Percentiles rank a stretch among this genome's conserved stretches.
These are phyloP conservation scores for Leccinum variicolor DNA, from an alignment of 768 basidiomycete species.

Conservation along the genomic window DNA sequence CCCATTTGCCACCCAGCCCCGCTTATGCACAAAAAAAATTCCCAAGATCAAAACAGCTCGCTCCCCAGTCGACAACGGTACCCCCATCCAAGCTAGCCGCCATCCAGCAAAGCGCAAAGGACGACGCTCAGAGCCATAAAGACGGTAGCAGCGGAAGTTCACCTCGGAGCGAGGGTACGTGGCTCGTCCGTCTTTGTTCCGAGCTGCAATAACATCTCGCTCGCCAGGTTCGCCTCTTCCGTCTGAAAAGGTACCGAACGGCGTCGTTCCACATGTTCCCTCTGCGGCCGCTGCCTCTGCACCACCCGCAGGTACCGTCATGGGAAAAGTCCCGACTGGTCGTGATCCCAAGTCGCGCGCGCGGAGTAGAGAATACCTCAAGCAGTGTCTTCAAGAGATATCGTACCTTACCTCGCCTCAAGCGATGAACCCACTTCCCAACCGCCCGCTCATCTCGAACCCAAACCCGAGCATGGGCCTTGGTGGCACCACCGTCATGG, in stretches of 20 bases:
- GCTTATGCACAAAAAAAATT: no score
- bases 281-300: slow-evolving; percentile 32
- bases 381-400: slow-evolving; percentile 99
- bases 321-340: slow-evolving; percentile 72
- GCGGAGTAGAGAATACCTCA: slow-evolving; percentile 92
- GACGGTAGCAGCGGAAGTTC: slow-evolving; percentile 81
- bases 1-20: slow-evolving; percentile 1
- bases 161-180: slow-evolving; percentile 77
- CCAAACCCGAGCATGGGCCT: slow-evolving; percentile 31
- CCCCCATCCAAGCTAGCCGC: slow-evolving; percentile 65
- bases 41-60: slow-evolving; percentile 83
- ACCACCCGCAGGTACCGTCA: slow-evolving; percentile 39
- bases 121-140: slow-evolving; percentile 70
- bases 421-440: slow-evolving; percentile 95
- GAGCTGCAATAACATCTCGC: slow-evolving; percentile 1
- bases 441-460: slow-evolving; percentile 68
- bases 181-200: slow-evolving; percentile 1
- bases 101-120: slow-evolving; percentile 63
- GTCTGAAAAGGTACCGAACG: slow-evolving; percentile 68
- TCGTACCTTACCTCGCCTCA: slow-evolving; percentile 96
- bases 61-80: slow-evolving; percentile 49
- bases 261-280: slow-evolving; percentile 49
- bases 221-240: slow-evolving; percentile 66
- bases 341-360: slow-evolving; percentile 96
- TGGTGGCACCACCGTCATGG: slow-evolving; percentile 14